Conservation (phyloP, 2,329 filamentous ascomycete species). For the Fusarium vanettenii region DNA sequence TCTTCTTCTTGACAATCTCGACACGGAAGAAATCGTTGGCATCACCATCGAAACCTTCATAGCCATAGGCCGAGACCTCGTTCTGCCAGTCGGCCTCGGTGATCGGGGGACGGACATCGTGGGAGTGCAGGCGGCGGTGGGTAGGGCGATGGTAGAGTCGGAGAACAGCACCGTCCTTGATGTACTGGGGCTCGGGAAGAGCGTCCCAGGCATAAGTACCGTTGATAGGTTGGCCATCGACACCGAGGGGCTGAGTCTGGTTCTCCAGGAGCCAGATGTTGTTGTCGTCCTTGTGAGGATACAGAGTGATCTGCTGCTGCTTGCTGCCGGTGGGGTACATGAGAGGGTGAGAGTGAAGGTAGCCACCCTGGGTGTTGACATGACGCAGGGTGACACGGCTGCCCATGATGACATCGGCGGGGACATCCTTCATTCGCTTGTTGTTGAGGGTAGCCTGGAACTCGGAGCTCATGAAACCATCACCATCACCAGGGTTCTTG, state of each 20-base stretch:
- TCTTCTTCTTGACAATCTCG: conserved; percentile 93
- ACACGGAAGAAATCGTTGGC: conserved; percentile 96
- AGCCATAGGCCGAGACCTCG: conserved; percentile 96
- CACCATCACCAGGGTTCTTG: conserved; percentile 93
- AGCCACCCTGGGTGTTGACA: conserved; percentile 97
- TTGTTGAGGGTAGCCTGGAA: conserved; percentile 98
- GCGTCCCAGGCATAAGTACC: conserved; percentile 88
- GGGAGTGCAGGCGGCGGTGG: conserved; percentile 91
- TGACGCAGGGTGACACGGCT: conserved; percentile 89
- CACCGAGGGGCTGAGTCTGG: conserved; percentile 87
- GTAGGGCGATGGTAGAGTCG: conserved; percentile 87
- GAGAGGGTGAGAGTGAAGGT: conserved; percentile 94
- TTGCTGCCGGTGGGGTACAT: conserved; percentile 99
- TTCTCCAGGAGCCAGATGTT: conserved; percentile 96
- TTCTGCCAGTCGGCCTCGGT: conserved; percentile 94
- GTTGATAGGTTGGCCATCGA: conserved; percentile 80
- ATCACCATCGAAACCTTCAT: conserved; percentile 95
- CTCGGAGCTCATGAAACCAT: conserved; percentile 99
- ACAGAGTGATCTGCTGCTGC: conserved; percentile 98
- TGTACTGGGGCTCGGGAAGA: conserved; percentile 71
- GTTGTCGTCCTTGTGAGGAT: conserved; percentile 99
- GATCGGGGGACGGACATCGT: conserved; percentile 89
- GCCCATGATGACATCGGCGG: conserved; percentile 90
- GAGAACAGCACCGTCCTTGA: conserved; percentile 84
- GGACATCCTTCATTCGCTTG: conserved; percentile 95